phyloP scores from a whole-genome alignment of 2,329 filamentous ascomycete species.

The Fusarium nelsonii region DNA sequence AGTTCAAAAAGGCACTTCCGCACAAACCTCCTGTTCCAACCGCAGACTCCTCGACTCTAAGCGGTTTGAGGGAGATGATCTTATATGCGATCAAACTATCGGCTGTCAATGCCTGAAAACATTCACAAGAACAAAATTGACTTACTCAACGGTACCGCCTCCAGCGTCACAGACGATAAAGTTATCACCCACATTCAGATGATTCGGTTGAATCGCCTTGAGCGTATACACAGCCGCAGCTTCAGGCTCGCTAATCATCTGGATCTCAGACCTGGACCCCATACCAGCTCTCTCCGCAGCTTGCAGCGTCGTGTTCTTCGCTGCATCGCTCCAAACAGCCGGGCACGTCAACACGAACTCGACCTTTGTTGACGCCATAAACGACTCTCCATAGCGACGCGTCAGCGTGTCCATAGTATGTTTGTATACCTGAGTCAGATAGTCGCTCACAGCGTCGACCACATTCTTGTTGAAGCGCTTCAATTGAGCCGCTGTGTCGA shows the following conservation, averaged over 20 bases:
- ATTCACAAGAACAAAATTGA: conserved; percentile 7
- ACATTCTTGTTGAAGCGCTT: conserved; percentile 81
- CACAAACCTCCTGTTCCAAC: conserved; percentile 83
- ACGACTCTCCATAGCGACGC: conserved; percentile 79
- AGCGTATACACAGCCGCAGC: conserved; percentile 84
- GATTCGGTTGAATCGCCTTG: conserved; percentile 82
- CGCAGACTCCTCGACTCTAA: conserved; percentile 81
- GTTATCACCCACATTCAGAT: conserved; percentile 75
- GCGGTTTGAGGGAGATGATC: conserved; percentile 77
- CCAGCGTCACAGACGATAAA: conserved; percentile 74
- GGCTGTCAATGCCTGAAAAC: conserved; percentile 32
- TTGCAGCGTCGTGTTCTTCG: conserved; percentile 84
- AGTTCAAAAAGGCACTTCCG: conserved; percentile 83
- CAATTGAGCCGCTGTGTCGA: conserved; percentile 82
- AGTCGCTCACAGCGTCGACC: conserved; percentile 83
- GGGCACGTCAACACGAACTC: conserved; percentile 86
- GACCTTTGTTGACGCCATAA: conserved; percentile 80
- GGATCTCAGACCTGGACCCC: conserved; percentile 76
- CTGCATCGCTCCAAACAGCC: conserved; percentile 86
- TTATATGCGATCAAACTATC: conserved; percentile 80
- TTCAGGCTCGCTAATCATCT: conserved; percentile 85
- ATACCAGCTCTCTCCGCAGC: conserved; percentile 84
- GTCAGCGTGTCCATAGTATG: conserved; percentile 85
- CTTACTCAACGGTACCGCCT: conserved; percentile 75
- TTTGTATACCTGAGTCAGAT: conserved; percentile 79